These are phyloP conservation scores for Eimeria acervulina DNA, from an alignment of 169 alveolate genomes.

Conservation along the genomic window DNA sequence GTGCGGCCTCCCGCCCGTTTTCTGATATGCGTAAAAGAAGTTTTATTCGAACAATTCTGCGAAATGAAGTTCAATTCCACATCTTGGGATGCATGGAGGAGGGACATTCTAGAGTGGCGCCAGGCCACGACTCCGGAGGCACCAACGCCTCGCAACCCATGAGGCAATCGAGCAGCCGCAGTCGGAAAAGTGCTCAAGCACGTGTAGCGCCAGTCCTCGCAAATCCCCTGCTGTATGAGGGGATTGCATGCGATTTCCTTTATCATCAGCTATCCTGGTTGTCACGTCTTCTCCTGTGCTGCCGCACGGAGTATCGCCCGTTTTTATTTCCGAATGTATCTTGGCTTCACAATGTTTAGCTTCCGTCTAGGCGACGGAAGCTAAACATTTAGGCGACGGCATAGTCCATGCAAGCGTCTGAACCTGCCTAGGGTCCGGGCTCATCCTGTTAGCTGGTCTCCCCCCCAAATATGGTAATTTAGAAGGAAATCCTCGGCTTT, in stretches of 20 bases:
- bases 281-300: background rate
- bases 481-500: background rate
- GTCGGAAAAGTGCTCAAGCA: background rate
- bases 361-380: background rate
- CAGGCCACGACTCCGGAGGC: background rate
- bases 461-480: background rate
- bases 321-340: background rate
- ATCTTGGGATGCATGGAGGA: constrained; percentile 15
- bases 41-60: background rate
- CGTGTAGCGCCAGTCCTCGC: background rate
- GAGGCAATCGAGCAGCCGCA: background rate
- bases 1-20: constrained; percentile 15
- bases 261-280: background rate
- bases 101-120: background rate
- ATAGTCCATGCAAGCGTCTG: background rate
- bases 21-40: background rate
- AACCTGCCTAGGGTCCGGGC: background rate
- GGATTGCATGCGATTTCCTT: background rate
- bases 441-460: background rate
- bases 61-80: background rate
- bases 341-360: background rate
- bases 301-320: background rate
- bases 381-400: background rate
- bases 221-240: background rate
- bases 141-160: background rate